phyloP scores from a whole-genome alignment of 192 early-diverging fungal species.

The Jimgerdemannia lactiflua region DNA sequence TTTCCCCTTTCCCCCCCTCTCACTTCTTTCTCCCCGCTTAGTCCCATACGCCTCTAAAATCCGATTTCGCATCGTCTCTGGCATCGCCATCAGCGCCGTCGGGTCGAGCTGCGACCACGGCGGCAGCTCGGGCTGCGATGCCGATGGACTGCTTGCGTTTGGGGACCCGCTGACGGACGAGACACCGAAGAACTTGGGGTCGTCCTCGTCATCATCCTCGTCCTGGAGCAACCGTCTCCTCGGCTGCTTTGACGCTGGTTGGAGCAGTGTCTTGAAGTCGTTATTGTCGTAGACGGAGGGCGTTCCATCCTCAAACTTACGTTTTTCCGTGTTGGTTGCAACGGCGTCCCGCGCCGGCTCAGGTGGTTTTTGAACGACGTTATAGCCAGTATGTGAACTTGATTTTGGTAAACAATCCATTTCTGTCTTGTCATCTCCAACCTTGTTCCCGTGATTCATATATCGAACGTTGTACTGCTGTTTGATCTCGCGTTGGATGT shows the following conservation, averaged over 20 bases:
- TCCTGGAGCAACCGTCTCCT: neutral
- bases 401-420: neutral
- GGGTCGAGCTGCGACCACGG: slow-evolving; percentile 52
- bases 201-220: neutral
- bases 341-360: too few species aligned
- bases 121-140: slow-evolving; percentile 17
- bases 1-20: neutral
- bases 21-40: neutral
- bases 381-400: neutral
- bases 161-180: too few species aligned
- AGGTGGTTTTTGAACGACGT: neutral
- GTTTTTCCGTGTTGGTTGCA: neutral
- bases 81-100: slow-evolving; percentile 29
- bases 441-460: neutral
- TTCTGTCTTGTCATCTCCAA: neutral
- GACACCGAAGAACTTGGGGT: too few species aligned
- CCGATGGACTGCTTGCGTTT: neutral
- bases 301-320: neutral
- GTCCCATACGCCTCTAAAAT: slow-evolving; percentile 19
- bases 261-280: neutral
- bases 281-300: neutral
- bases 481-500: slow-evolving; percentile 34
- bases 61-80: slow-evolving; percentile 23
- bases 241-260: neutral
- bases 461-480: slow-evolving; percentile 17